Conservation (phyloP, 805 yeast genomes). For the Helenozyma rhizophorensis region DNA sequence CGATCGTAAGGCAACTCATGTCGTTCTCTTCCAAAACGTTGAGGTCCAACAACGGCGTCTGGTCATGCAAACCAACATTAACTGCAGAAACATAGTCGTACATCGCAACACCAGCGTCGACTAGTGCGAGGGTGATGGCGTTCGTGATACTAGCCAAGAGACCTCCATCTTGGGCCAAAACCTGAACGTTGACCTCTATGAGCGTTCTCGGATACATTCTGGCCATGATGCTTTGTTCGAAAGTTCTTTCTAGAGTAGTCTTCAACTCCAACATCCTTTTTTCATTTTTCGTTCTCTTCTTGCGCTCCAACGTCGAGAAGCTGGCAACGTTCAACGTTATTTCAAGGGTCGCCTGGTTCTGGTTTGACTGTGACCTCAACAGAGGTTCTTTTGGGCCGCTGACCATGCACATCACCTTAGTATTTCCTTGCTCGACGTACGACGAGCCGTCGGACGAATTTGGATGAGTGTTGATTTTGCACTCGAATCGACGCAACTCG, state of each 20-base stretch:
- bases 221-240: slow-evolving; percentile 67
- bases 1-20: slow-evolving; percentile 75
- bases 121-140: slow-evolving; percentile 81
- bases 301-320: slow-evolving; percentile 73
- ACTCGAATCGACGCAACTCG: slow-evolving; percentile 77
- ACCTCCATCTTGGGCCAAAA: slow-evolving; percentile 89
- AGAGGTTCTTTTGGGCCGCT: slow-evolving; percentile 89
- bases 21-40: slow-evolving; percentile 81
- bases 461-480: slow-evolving; percentile 85
- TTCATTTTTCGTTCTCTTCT: slow-evolving; percentile 65
- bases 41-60: slow-evolving; percentile 72
- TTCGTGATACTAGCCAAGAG: slow-evolving; percentile 74
- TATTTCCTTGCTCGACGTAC: slow-evolving; percentile 85
- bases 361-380: slow-evolving; percentile 45
- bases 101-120: slow-evolving; percentile 95
- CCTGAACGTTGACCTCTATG: slow-evolving; percentile 70
- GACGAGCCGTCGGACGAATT: slow-evolving; percentile 89
- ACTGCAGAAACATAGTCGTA: slow-evolving; percentile 84
- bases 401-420: slow-evolving; percentile 80
- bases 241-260: slow-evolving; percentile 63
- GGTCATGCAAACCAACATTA: slow-evolving; percentile 75
- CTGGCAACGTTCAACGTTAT: slow-evolving; percentile 73
- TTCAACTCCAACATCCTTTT: slow-evolving; percentile 64
- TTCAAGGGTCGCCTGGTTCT: slow-evolving; percentile 52
- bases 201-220: slow-evolving; percentile 79